These are phyloP conservation scores for fission yeast (Schizosaccharomyces pombe) DNA, from an alignment of 805 yeast species.

Conservation along the genomic window DNA sequence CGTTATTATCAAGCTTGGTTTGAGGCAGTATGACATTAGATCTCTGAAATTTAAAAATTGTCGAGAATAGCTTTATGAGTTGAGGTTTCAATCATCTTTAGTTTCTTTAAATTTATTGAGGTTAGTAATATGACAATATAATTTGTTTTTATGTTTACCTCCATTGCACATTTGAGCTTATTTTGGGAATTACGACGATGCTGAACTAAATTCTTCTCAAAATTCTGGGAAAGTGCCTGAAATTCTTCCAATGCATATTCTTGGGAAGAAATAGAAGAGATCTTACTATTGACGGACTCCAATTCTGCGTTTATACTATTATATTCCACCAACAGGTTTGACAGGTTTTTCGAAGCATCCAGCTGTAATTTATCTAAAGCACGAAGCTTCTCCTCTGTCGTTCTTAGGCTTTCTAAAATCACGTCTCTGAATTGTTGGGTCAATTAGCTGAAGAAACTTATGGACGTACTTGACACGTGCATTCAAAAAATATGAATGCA, in stretches of 20 bases:
- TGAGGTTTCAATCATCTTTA: not conserved
- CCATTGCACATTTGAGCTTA: not conserved
- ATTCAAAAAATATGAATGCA: slow-evolving; percentile 14
- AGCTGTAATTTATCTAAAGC: not conserved
- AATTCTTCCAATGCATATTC: not conserved
- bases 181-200: not conserved
- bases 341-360: not conserved
- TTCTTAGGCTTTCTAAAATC: not conserved
- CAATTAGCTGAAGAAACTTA: not conserved
- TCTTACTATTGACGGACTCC: no score
- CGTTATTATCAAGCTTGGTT: no score
- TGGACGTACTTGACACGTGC: not conserved
- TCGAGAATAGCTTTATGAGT: not conserved
- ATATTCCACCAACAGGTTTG: not conserved
- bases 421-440: not conserved
- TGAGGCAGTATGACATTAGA: no score
- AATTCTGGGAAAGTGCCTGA: not conserved
- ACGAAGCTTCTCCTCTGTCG: not conserved
- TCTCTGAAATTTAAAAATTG: no score
- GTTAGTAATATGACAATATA: no score
- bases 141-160: no score
- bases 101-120: not conserved
- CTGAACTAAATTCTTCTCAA: not conserved
- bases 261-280: no score
- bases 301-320: no score